Percentiles rank a stretch among this genome's conserved stretches.
Evolutionary conservation across 805 yeast species (phyloP).

Genomic region (Saccharomyces paradoxus): DNA sequence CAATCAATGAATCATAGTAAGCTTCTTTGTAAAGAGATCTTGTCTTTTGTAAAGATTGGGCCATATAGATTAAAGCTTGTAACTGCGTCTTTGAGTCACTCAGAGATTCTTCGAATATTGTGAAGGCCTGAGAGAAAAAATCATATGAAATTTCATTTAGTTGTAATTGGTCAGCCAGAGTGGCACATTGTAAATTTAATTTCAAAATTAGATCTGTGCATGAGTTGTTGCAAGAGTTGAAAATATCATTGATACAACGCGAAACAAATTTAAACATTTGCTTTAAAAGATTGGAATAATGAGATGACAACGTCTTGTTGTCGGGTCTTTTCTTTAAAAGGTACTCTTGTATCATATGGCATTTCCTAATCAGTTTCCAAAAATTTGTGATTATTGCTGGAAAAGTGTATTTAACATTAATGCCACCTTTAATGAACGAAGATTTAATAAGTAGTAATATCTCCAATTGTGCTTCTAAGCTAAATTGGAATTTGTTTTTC

Average conservation of each 20-base stretch:
- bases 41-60: conserved; percentile 44
- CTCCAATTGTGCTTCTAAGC: conserved; percentile 10
- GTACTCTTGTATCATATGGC: conserved; percentile 23
- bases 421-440: conserved; percentile 34
- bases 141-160: conserved; percentile 75
- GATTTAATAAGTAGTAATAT: conserved; percentile 20
- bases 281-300: conserved; percentile 28
- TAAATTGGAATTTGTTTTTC: not conserved
- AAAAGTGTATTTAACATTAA: conserved; percentile 54
- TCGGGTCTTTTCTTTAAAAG: conserved; percentile 11
- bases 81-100: conserved; percentile 47
- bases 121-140: conserved; percentile 78
- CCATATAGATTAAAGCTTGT: conserved; percentile 43
- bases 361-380: conserved; percentile 50
- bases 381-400: conserved; percentile 65
- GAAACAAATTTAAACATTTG: conserved; percentile 69
- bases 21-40: conserved; percentile 38
- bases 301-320: not conserved
- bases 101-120: conserved; percentile 65
- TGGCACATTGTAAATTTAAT: conserved; percentile 57
- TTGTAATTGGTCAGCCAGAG: conserved; percentile 68
- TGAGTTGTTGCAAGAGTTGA: conserved; percentile 21
- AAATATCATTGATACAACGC: conserved; percentile 60
- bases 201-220: conserved; percentile 31
- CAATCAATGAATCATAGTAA: conserved; percentile 65